Conservation (phyloP, 2,329 filamentous ascomycete species). For the Harringtonia aguacate region DNA sequence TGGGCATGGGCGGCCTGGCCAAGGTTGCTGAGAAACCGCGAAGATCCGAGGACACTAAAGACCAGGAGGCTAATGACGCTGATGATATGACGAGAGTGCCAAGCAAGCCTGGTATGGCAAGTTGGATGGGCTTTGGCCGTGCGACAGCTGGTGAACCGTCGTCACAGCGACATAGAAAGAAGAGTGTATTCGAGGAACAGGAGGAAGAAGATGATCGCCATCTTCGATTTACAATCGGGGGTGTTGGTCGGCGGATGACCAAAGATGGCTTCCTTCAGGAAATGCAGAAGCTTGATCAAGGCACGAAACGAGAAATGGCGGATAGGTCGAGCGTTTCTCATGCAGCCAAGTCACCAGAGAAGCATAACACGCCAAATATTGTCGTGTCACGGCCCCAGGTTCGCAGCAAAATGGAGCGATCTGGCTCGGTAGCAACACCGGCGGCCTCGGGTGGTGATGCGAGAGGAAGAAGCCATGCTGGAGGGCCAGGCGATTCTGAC, state of each 20-base stretch:
- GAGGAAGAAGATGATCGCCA: conserved; percentile 57
- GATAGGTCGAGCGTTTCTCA: conserved; percentile 37
- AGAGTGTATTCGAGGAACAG: conserved; percentile 28
- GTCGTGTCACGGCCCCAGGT: not conserved
- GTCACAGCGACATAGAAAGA: conserved; percentile 22
- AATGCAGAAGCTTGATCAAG: conserved; percentile 61
- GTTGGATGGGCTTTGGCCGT: conserved; percentile 39
- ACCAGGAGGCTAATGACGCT: conserved; percentile 19
- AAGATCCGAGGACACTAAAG: conserved; percentile 15
- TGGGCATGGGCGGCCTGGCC: conserved; percentile 37
- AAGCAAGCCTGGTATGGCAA: conserved; percentile 28
- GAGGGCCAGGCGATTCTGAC: not conserved
- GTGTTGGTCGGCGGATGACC: conserved; percentile 63
- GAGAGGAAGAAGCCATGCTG: not conserved
- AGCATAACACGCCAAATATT: conserved; percentile 20
- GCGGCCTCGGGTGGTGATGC: not conserved
- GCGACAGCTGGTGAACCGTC: conserved; percentile 17
- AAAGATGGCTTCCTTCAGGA: conserved; percentile 71
- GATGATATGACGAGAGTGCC: conserved; percentile 21
- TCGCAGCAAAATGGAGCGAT: no score
- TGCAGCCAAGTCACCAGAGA: conserved; percentile 38
- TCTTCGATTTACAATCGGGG: conserved; percentile 66
- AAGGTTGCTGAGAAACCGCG: conserved; percentile 26
- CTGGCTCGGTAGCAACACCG: not conserved
- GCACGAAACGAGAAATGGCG: conserved; percentile 45